Percentiles rank a stretch among this genome's conserved stretches.
phyloP scores from a whole-genome alignment of 352 stramenopile genomes.

The Pythium sp. region DNA sequence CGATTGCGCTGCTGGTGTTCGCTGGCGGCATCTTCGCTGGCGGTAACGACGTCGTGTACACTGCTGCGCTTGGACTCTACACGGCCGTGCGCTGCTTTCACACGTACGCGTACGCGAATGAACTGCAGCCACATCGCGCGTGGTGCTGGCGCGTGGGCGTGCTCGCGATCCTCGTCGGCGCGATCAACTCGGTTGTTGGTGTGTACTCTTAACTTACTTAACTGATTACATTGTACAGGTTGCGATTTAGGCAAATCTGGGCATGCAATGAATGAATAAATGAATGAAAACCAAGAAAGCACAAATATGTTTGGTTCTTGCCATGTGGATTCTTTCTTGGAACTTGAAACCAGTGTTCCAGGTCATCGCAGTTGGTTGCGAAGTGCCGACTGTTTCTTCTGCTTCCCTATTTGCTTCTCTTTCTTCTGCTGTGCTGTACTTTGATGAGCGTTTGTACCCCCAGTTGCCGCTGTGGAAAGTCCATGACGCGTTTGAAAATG shows the following conservation, averaged over 20 bases:
- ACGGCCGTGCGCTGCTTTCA: slow-evolving; percentile 36
- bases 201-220: slow-evolving; percentile 5
- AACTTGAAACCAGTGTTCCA: no score
- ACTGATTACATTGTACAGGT: background rate
- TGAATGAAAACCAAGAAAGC: background rate
- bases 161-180: slow-evolving; percentile 23
- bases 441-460: background rate
- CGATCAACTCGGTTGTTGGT: slow-evolving; percentile 28
- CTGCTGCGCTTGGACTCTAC: slow-evolving; percentile 29
- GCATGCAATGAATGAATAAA: background rate
- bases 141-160: slow-evolving; percentile 35
- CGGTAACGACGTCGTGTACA: slow-evolving; percentile 28
- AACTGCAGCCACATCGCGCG: slow-evolving; percentile 38
- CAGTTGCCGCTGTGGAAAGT: background rate
- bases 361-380: background rate
- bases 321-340: no score
- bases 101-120: slow-evolving; percentile 45
- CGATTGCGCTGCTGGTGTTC: slow-evolving; percentile 37
- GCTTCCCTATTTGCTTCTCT: background rate
- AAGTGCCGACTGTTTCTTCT: background rate
- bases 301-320: no score
- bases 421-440: background rate
- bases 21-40: slow-evolving; percentile 27
- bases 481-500: background rate
- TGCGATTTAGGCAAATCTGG: background rate